These are phyloP conservation scores for Pichia scutulata DNA, from an alignment of 805 yeast genomes.

Conservation along the genomic window DNA sequence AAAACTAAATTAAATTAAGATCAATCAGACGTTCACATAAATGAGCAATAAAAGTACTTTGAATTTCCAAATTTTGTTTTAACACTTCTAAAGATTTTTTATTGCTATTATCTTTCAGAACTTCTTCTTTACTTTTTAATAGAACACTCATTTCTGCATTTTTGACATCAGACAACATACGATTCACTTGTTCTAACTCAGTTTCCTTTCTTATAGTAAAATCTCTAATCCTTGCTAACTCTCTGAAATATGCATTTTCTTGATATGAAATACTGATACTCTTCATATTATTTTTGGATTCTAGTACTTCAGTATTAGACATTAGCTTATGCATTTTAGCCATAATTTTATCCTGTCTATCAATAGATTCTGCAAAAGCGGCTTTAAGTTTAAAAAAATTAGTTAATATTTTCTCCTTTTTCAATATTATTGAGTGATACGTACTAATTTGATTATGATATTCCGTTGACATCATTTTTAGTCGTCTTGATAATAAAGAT, in stretches of 20 bases:
- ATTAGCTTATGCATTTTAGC: slow-evolving; percentile 13
- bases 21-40: slow-evolving; percentile 8
- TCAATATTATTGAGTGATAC: slow-evolving; percentile 11
- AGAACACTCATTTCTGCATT: slow-evolving; percentile 14
- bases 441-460: slow-evolving; percentile 21
- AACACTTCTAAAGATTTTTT: slow-evolving; percentile 10
- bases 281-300: slow-evolving; percentile 3
- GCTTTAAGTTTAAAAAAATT: slow-evolving; percentile 13
- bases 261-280: slow-evolving; percentile 17
- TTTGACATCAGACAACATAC: slow-evolving; percentile 12
- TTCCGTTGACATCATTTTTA: slow-evolving; percentile 17
- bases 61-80: slow-evolving; percentile 16
- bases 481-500: slow-evolving; percentile 13
- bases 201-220: slow-evolving; percentile 15
- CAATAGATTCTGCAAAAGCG: slow-evolving; percentile 29
- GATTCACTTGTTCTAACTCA: slow-evolving; percentile 11
- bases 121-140: slow-evolving; percentile 1
- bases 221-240: slow-evolving; percentile 17
- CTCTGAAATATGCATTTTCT: slow-evolving; percentile 20
- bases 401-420: slow-evolving; percentile 8
- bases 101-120: slow-evolving; percentile 5
- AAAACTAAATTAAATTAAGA: neutral
- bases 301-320: slow-evolving; percentile 7
- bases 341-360: slow-evolving; percentile 24
- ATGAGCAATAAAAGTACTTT: slow-evolving; percentile 9